Percentiles rank a stretch among this genome's conserved stretches.
phyloP scores from a whole-genome alignment of 2,329 filamentous ascomycete genomes.

The Beauveria pseudobassiana region DNA sequence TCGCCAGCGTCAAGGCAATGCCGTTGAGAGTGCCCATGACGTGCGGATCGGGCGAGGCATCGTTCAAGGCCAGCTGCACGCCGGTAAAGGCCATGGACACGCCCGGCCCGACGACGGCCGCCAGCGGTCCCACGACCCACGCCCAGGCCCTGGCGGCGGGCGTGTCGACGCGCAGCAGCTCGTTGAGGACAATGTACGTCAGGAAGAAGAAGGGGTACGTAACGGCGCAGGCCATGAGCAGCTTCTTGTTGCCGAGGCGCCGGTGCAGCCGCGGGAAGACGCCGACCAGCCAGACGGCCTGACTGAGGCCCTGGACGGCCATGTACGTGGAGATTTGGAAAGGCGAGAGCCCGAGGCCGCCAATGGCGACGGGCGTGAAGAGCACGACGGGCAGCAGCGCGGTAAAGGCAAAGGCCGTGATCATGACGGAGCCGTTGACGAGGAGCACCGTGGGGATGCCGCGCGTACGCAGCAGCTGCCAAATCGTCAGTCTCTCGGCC shows the following conservation, averaged over 20 bases:
- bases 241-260: constrained; percentile 56
- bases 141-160: constrained; percentile 36
- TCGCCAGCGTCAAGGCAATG: constrained; percentile 46
- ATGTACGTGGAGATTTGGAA: constrained; percentile 60
- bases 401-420: constrained; percentile 65
- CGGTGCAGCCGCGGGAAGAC: constrained; percentile 62
- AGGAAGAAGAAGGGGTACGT: constrained; percentile 59
- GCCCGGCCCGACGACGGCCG: constrained; percentile 49
- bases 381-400: constrained; percentile 62
- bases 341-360: constrained; percentile 58
- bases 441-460: constrained; percentile 60
- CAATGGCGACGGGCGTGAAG: constrained; percentile 53
- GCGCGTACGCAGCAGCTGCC: constrained; percentile 49
- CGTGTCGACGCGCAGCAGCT: constrained; percentile 31
- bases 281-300: constrained; percentile 64
- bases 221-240: constrained; percentile 48
- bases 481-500: constrained; percentile 16
- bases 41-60: constrained; percentile 57
- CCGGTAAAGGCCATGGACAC: constrained; percentile 65
- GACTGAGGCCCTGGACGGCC: constrained; percentile 54
- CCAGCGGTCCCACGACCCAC: constrained; percentile 40
- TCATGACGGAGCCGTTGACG: constrained; percentile 57
- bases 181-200: constrained; percentile 49
- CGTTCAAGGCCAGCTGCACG: constrained; percentile 67
- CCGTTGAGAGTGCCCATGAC: constrained; percentile 67